Evolutionary conservation across 352 stramenopile genomes (phyloP).

Genomic region (Bremia lactucae): DNA sequence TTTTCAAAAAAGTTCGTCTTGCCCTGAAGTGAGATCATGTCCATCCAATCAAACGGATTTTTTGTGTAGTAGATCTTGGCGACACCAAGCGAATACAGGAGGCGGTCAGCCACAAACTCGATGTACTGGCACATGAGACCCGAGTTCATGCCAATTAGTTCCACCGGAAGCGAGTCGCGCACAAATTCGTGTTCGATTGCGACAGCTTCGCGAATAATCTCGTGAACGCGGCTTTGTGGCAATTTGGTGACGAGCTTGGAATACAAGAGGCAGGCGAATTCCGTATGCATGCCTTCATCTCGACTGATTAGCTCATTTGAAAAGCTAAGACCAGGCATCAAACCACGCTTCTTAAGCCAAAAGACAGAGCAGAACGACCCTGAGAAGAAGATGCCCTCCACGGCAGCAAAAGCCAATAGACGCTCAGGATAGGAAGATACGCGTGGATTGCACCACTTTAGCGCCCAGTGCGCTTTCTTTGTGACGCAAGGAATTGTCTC

Average conservation of each 20-base stretch:
- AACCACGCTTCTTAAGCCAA: slow-evolving; percentile 98
- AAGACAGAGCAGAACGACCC: slow-evolving; percentile 99
- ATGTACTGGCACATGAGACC: slow-evolving; percentile 98
- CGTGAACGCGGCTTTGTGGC: slow-evolving; percentile 83
- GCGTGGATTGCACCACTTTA: slow-evolving; percentile 92
- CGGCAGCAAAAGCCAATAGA: slow-evolving; percentile 94
- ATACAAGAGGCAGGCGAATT: slow-evolving; percentile 99
- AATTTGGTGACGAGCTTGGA: slow-evolving; percentile 96
- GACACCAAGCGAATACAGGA: slow-evolving; percentile 89
- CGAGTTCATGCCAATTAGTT: slow-evolving; percentile 99
- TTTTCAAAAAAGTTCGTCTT: slow-evolving; percentile 99
- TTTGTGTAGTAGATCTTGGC: slow-evolving; percentile 88
- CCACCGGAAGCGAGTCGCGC: slow-evolving; percentile 92
- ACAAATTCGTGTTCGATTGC: slow-evolving; percentile 98
- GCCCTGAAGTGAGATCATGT: slow-evolving; percentile 97
- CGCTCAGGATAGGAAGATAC: slow-evolving; percentile 93
- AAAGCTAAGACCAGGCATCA: slow-evolving; percentile 98
- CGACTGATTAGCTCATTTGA: slow-evolving; percentile 98
- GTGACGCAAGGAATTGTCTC: slow-evolving; percentile 95
- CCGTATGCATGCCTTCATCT: slow-evolving; percentile 97
- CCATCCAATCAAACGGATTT: slow-evolving; percentile 99
- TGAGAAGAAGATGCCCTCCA: slow-evolving; percentile 99
- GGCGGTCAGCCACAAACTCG: slow-evolving; percentile 95
- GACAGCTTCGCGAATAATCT: slow-evolving; percentile 94
- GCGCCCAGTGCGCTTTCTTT: slow-evolving; percentile 95